Conservation (phyloP, 2,329 filamentous ascomycete species). For the Penicillium nordicum region DNA sequence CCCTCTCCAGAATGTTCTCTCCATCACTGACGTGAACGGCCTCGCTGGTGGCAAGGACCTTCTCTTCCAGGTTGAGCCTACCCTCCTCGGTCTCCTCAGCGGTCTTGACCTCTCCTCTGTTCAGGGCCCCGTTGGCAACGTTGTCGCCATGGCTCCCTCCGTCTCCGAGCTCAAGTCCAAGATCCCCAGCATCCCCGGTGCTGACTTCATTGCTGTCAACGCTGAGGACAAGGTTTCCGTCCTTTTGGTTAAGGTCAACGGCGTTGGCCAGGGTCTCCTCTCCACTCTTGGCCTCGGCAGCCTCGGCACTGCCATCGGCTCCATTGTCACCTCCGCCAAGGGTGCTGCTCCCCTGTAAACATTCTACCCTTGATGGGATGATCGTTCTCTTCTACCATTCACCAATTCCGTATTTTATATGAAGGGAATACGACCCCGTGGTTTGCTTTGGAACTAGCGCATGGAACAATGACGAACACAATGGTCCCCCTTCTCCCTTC, state of each 20-base stretch:
- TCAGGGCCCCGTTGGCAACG: conserved; percentile 16
- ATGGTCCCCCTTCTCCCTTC: background rate
- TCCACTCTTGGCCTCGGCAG: no score
- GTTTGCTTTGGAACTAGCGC: background rate
- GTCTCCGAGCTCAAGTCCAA: conserved; percentile 12
- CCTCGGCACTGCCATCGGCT: conserved; percentile 9
- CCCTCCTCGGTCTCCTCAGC: conserved; percentile 10
- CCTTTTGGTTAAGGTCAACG: conserved; percentile 19
- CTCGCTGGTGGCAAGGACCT: no score
- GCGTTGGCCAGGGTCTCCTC: background rate
- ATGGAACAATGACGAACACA: background rate
- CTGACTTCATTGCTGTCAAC: conserved; percentile 17
- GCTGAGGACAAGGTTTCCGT: conserved; percentile 12
- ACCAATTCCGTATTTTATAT: background rate
- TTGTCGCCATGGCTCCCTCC: conserved; percentile 13
- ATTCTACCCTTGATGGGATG: conserved; percentile 15
- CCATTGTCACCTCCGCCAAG: conserved; percentile 10
- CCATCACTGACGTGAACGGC: conserved; percentile 8
- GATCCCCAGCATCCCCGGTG: conserved; percentile 10
- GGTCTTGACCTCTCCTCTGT: conserved; percentile 14
- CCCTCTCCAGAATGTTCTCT: conserved; percentile 10
- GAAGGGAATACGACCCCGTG: background rate
- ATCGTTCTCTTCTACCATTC: conserved; percentile 17
- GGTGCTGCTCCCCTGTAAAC: conserved; percentile 12
- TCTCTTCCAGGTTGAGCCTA: background rate